These are phyloP conservation scores for Grammothele lineata DNA, from an alignment of 768 basidiomycete species.

Conservation along the genomic window DNA sequence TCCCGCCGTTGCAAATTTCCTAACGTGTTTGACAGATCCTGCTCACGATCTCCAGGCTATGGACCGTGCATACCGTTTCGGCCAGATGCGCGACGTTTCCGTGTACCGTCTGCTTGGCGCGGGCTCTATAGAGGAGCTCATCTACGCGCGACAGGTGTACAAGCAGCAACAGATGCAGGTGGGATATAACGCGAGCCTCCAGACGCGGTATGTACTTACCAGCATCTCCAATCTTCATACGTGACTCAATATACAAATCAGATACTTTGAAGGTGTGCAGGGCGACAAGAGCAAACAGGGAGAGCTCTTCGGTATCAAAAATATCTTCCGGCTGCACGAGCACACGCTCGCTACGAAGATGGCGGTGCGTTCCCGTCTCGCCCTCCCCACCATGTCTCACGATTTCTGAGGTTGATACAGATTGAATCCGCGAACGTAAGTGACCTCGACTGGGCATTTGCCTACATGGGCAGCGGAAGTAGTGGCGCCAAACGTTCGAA, in stretches of 20 bases:
- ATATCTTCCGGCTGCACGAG: slow-evolving; percentile 80
- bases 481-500: slow-evolving; percentile 16
- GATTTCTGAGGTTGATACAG: slow-evolving; percentile 32
- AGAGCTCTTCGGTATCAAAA: slow-evolving; percentile 81
- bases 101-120: slow-evolving; percentile 84
- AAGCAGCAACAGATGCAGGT: slow-evolving; percentile 95
- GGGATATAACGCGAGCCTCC: slow-evolving; percentile 78
- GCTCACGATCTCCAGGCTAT: slow-evolving; percentile 93
- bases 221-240: neutral
- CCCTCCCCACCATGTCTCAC: neutral
- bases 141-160: slow-evolving; percentile 87
- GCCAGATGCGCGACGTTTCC: slow-evolving; percentile 80
- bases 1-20: neutral
- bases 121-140: slow-evolving; percentile 83
- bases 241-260: slow-evolving; percentile 20
- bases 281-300: slow-evolving; percentile 71
- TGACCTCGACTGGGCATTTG: slow-evolving; percentile 79
- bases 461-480: slow-evolving; percentile 49
- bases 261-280: slow-evolving; percentile 81
- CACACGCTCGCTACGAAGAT: slow-evolving; percentile 66
- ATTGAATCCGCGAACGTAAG: slow-evolving; percentile 73
- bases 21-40: slow-evolving; percentile 60
- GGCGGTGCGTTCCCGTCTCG: slow-evolving; percentile 42
- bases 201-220: slow-evolving; percentile 55
- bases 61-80: slow-evolving; percentile 84